These are phyloP conservation scores for Phalaenopsis aphrodite DNA, from an alignment of 106 monocot genomes.

Conservation along the genomic window DNA sequence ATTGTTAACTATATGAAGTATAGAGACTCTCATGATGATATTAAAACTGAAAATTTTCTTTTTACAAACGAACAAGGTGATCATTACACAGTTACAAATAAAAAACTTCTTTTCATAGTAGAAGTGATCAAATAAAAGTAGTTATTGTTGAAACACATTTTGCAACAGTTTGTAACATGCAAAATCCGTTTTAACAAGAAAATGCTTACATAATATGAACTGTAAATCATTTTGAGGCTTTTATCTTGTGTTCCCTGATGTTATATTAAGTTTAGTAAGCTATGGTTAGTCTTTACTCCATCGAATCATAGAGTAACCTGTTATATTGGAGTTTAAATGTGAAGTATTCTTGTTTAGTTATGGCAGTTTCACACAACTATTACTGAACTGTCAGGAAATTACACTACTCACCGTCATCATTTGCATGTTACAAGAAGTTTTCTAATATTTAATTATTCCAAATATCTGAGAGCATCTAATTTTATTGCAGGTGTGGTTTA, in stretches of 20 bases:
- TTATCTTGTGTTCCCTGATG: neutral
- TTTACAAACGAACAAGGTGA: neutral
- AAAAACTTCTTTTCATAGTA: neutral
- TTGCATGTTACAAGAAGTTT: neutral
- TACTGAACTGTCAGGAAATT: neutral
- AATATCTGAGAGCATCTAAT: neutral
- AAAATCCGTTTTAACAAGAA: neutral
- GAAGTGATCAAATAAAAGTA: neutral
- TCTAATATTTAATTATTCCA: neutral
- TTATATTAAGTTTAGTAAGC: neutral
- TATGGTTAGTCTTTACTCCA: neutral
- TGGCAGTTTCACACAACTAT: neutral
- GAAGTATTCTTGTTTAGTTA: neutral
- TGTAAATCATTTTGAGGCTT: neutral
- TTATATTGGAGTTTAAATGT: neutral
- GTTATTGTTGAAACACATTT: neutral
- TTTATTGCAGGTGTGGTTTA: constrained; percentile 73
- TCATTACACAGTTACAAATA: neutral
- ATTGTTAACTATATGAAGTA: neutral
- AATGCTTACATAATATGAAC: neutral
- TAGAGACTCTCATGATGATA: neutral
- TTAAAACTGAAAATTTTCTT: neutral
- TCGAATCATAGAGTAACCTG: neutral
- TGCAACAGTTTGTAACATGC: neutral
- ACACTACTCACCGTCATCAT: neutral